These are phyloP conservation scores for Xylariales sp. DNA, from an alignment of 2,329 filamentous ascomycete species.

Conservation along the genomic window DNA sequence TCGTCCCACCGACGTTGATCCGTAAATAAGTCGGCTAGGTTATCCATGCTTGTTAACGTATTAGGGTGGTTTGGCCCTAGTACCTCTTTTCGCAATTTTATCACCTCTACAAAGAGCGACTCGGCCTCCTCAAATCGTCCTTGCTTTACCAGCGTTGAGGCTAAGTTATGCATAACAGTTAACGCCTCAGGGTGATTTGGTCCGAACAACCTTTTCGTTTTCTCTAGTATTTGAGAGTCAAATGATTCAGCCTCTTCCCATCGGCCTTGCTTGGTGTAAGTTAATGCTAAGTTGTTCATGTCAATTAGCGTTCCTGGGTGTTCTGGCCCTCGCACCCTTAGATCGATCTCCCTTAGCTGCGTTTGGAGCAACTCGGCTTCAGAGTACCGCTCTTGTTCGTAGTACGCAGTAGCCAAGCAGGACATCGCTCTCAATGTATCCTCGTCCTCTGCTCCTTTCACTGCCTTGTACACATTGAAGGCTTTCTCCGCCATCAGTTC, in stretches of 20 bases:
- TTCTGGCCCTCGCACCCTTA: background rate
- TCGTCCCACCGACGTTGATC: background rate
- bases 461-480: too few species aligned
- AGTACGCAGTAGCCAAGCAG: too few species aligned
- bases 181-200: background rate
- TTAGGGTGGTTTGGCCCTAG: constrained; percentile 9
- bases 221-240: background rate
- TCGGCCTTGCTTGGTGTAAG: constrained; percentile 12
- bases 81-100: constrained; percentile 3
- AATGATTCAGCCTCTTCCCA: constrained; percentile 12
- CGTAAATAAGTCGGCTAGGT: constrained; percentile 5
- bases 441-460: too few species aligned
- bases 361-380: background rate
- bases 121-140: constrained; percentile 16
- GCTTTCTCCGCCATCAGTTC: constrained; percentile 5
- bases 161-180: background rate
- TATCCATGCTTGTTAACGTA: constrained; percentile 15
- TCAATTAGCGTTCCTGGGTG: background rate
- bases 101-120: background rate
- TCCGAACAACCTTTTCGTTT: background rate
- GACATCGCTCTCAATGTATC: too few species aligned
- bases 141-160: background rate
- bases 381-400: too few species aligned
- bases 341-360: background rate
- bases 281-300: constrained; percentile 1